Conservation (phyloP, 352 stramenopile species). For the Globisporangium nunn region DNA sequence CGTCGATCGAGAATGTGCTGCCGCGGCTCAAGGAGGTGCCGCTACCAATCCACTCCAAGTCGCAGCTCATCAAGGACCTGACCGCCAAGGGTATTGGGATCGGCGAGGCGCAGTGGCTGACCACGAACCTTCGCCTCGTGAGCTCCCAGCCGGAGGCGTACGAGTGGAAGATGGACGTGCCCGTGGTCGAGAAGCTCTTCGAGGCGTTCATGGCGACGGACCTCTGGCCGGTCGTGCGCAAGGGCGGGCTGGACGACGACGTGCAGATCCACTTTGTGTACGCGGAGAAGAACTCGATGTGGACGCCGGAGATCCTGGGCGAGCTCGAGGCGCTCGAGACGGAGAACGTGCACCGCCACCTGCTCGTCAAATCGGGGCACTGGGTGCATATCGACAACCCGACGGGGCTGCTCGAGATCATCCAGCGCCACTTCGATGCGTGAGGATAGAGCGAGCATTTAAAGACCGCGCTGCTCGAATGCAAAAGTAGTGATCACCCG, state of each 20-base stretch:
- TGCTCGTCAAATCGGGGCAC: slow-evolving; percentile 68
- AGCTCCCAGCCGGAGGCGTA: slow-evolving; percentile 49
- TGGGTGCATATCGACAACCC: slow-evolving; percentile 87
- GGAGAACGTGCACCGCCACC: slow-evolving; percentile 53
- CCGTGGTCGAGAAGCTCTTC: slow-evolving; percentile 70
- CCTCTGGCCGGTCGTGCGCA: slow-evolving; percentile 52
- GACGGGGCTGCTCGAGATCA: slow-evolving; percentile 54
- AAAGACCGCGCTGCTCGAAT: no score
- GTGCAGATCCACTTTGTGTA: slow-evolving; percentile 72
- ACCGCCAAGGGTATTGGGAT: slow-evolving; percentile 50
- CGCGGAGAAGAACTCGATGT: slow-evolving; percentile 73
- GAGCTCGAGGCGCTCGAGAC: slow-evolving; percentile 34
- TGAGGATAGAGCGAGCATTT: slow-evolving; percentile 1
- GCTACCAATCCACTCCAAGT: slow-evolving; percentile 67
- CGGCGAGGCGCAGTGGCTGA: slow-evolving; percentile 75
- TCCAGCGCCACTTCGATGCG: slow-evolving; percentile 30
- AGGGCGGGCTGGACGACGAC: slow-evolving; percentile 20
- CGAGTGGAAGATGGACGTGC: slow-evolving; percentile 78
- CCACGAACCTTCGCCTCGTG: slow-evolving; percentile 60
- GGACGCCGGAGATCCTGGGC: slow-evolving; percentile 39
- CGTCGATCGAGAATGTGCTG: slow-evolving; percentile 70
- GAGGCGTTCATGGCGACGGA: slow-evolving; percentile 57
- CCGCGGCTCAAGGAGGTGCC: slow-evolving; percentile 61
- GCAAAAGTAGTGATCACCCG: neutral
- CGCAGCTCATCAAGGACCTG: slow-evolving; percentile 53